Evolutionary conservation across 139 green algal genomes (phyloP).

Genomic region (Chlorella ohadii): DNA sequence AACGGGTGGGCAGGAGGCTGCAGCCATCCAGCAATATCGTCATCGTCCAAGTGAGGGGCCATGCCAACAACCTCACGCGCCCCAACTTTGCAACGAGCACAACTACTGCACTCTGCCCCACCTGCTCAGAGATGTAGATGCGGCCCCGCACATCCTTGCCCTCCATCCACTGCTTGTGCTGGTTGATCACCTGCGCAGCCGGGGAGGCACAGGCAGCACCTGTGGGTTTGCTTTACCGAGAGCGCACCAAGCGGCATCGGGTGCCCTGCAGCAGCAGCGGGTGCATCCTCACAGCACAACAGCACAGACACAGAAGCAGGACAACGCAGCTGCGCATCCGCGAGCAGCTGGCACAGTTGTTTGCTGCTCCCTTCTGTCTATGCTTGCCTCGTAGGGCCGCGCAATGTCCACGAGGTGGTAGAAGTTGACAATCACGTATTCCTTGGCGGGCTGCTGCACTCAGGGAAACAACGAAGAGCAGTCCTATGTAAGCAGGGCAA

Average conservation of each 20-base stretch:
- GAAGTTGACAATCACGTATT: constrained; percentile 91
- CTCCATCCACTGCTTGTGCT: constrained; percentile 58
- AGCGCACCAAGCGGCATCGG: no score
- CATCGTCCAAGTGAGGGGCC: not conserved
- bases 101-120: not conserved
- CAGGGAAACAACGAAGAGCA: no score
- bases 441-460: not conserved
- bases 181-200: constrained; percentile 45
- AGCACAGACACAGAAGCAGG: not conserved
- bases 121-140: constrained; percentile 95
- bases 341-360: not conserved
- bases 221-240: no score
- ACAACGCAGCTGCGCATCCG: not conserved
- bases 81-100: no score
- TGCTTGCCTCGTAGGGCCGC: constrained; percentile 63
- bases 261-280: no score
- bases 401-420: constrained; percentile 91
- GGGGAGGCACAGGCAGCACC: no score
- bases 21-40: not conserved
- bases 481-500: no score
- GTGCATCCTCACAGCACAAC: no score
- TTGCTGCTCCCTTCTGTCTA: not conserved
- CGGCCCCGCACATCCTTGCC: constrained; percentile 80
- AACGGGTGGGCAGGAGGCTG: no score
- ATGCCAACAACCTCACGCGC: no score